These are phyloP conservation scores for Trichoderma oligosporum DNA, from an alignment of 2,329 filamentous ascomycete genomes.

Conservation along the genomic window DNA sequence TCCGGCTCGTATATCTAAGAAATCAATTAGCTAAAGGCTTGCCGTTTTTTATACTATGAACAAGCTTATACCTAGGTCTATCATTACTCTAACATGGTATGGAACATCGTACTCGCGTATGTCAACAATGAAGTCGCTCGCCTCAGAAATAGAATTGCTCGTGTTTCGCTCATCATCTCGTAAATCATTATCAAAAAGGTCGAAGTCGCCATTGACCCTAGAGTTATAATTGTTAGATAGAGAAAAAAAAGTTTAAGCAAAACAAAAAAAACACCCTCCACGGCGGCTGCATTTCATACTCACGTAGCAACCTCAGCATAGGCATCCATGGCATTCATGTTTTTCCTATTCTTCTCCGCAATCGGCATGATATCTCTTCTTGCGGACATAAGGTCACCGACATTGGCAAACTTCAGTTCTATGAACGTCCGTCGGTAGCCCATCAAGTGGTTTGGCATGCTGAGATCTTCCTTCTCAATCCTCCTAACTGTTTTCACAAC, in stretches of 20 bases:
- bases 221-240: conserved; percentile 35
- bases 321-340: conserved; percentile 94
- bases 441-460: conserved; percentile 91
- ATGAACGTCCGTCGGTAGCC: conserved; percentile 88
- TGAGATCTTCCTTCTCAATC: conserved; percentile 87
- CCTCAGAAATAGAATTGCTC: conserved; percentile 74
- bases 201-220: conserved; percentile 74
- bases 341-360: conserved; percentile 94
- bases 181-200: conserved; percentile 92
- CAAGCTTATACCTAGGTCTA: conserved; percentile 67
- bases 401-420: conserved; percentile 82
- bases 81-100: conserved; percentile 97
- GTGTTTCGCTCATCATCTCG: conserved; percentile 75
- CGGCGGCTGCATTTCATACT: conserved; percentile 31
- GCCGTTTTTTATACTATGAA: no score
- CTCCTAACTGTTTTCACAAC: conserved; percentile 73
- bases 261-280: no score
- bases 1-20: conserved; percentile 82
- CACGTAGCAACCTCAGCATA: conserved; percentile 94
- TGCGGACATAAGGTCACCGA: conserved; percentile 79
- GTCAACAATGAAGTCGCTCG: conserved; percentile 96
- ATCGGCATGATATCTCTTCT: conserved; percentile 81
- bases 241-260: no score
- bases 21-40: conserved; percentile 25
- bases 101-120: conserved; percentile 99